Evolutionary conservation across 495 filamentous ascomycete species (phyloP), one percentile per base, ranked within the genome.

Genomic region (Rhypophila decipiens): DNA sequence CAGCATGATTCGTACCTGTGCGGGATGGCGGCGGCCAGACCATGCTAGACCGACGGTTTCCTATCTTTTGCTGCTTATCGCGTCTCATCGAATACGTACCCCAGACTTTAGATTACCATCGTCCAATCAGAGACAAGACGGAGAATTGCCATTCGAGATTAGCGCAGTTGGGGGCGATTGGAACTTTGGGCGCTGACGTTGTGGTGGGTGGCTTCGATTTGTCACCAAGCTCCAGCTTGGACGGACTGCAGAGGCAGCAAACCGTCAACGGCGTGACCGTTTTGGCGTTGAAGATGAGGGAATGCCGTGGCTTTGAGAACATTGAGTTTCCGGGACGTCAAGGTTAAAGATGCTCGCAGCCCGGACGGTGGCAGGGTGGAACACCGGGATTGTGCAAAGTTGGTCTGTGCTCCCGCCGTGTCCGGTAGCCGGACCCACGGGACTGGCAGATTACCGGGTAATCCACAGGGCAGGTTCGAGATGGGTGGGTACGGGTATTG

Each of bases 41-140:
- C n/a, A 22, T 29, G 24, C 9, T 39, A 31, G 39, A 29, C 47
- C 44, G 39, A 42, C n/a, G 47, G 39, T 35, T 29, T 38, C 39
- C 47, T 49, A 49, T 49, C 39, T 42, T 19, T 31, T 5, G 7
- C 34, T 23, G 38, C 47, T 43, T 50, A 50, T 50, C 47, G 47
- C 40, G 39, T 15, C 39, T 40, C 38, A 22, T 44, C 39, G 39
- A 33, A 29, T 50, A 43, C 47, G 31, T 50, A 43, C 47, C 47
- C 47, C 47, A 50, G 47, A 50, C 33, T 44, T n/a, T 27, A 38
- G 33, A 22, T 17, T 39, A 13, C 18, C 24, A 21, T 40, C 20
- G 23, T 12, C 47, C 47, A 37, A 50, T 50, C 47, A 50, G 33
- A 15, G 21, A 4, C 15, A n/a, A n/a, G 2, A 9, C 12, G 29